These are phyloP conservation scores for Penicillium mononematosum DNA, from an alignment of 495 filamentous ascomycete genomes.

Conservation along the genomic window DNA sequence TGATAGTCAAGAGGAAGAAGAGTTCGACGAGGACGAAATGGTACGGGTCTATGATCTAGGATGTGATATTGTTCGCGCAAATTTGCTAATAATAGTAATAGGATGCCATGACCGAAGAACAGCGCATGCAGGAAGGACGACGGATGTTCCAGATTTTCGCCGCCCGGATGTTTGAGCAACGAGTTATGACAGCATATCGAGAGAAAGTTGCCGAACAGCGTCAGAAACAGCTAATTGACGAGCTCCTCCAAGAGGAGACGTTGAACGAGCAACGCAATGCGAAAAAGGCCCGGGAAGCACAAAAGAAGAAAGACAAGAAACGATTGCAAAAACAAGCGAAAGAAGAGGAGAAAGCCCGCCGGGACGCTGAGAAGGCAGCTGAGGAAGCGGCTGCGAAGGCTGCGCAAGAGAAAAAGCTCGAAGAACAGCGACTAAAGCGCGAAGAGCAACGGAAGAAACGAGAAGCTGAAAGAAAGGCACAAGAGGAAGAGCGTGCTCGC, in stretches of 20 bases:
- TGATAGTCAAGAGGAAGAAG: slow-evolving; percentile 81
- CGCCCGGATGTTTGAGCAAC: slow-evolving; percentile 97
- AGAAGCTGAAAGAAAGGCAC: slow-evolving; percentile 86
- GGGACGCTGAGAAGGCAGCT: slow-evolving; percentile 86
- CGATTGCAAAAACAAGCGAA: slow-evolving; percentile 78
- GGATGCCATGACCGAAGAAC: slow-evolving; percentile 96
- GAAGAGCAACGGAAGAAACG: slow-evolving; percentile 91
- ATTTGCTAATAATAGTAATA: slow-evolving; percentile 33
- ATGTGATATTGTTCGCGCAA: slow-evolving; percentile 15
- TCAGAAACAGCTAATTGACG: slow-evolving; percentile 86
- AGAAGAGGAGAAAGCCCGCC: slow-evolving; percentile 83
- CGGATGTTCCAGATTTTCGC: slow-evolving; percentile 99
- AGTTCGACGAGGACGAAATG: slow-evolving; percentile 86
- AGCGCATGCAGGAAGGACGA: slow-evolving; percentile 97
- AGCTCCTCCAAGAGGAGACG: slow-evolving; percentile 79
- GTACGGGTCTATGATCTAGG: slow-evolving; percentile 36
- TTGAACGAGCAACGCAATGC: slow-evolving; percentile 75
- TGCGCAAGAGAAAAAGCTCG: slow-evolving; percentile 73
- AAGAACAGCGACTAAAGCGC: slow-evolving; percentile 73
- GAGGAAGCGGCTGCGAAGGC: slow-evolving; percentile 77
- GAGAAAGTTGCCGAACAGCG: slow-evolving; percentile 94
- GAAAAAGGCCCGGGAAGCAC: slow-evolving; percentile 89
- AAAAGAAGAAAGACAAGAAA: slow-evolving; percentile 90
- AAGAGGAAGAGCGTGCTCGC: slow-evolving; percentile 78
- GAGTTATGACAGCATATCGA: slow-evolving; percentile 93